Evolutionary conservation across 192 early-diverging fungal genomes (phyloP), one percentile per base, ranked within the genome.

Genomic region (Obelidium mucronatum): DNA sequence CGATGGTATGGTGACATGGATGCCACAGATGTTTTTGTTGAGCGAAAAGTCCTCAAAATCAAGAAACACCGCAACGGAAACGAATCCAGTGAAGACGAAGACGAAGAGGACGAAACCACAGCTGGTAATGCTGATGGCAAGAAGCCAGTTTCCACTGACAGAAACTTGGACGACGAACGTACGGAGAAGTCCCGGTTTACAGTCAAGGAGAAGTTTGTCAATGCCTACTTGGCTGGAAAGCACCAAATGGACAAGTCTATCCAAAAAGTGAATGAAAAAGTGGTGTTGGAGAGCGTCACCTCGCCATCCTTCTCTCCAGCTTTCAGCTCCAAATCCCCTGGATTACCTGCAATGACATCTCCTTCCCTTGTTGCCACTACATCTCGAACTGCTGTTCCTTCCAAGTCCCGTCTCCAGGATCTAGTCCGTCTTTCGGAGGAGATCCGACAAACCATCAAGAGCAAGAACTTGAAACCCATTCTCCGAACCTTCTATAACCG

Each of bases 401-500:
- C 59, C 2, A 63, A 40, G 26, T 26, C 48, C 17, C 56, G 72
- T 48, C 77, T 97, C 33, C 77, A 90, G 13, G 81, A 89, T 61
- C 92, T 93, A 78, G 83, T 89, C 40, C 80, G 78, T 15, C 86
- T 98, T 54, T 85, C 93, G 3, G 84, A 80, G 26, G 91, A 96
- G 40, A 86, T 98, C 40, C 92, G 92, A 73, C 63, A 81, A 15
- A 87, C 85, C 55, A 89, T 98, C 17, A 71, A 71, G 26, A 80
- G 87, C 37, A 93, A 91, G 83, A 82, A 85, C 19, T 83, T 94
- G 62, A 86, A 83, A 67, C 92, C 91, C 63, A 86, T 94, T 3
- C 81, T 97, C 75, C 89, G 97, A 56, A 94, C 96, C 0, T 94
- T 96, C 73, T 98, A 98, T 86, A 97, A 97, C 82, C 92, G 98